Base-by-base conservation (phyloP, 1,284 basidiomycete species). In the Wolfiporia cocos region DNA sequence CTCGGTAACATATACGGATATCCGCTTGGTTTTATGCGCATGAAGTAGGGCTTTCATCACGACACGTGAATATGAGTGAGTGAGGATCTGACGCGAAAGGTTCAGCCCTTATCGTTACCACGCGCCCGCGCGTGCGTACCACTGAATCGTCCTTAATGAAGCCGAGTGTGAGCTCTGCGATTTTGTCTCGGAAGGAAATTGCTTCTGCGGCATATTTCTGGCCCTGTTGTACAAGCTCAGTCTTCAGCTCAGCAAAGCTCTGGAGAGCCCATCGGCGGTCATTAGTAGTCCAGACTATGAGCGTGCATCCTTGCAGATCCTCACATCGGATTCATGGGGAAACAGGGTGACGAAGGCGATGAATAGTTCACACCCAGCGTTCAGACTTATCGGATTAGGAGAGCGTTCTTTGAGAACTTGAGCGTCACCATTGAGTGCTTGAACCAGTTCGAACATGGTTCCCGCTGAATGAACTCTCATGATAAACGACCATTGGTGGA, bases 1-100 rank as follows among this genome's bases (percentile, higher is more conserved):
- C 76, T 97, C 92, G 42, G 96, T 97, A 41, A 99, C 96, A 62
- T 93, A 99, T 33, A 99, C 95, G 56, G 87, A 90, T 65, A 99
- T 92, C 42, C 93, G 77, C 68, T 97, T 98, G 59, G 82, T 80
- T 58, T 86, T 76, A 63, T 95, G 86, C 5, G 94, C 93, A 48
- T 83, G 76, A 38, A 98, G 74, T 38, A 99, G 74, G 15, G 94
- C 87, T 64, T 92, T 86, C 71, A 96, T 88, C 36, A 99, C 95
- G 20, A 98, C 94, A 53, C 96, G 75, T 33, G 96, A 99, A 68
- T 93, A 92, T 18, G 88, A 91, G 66, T 98, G 95, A 3, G 92
- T 97, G 46, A 98, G 74, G 57, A 97, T 93, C 90, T 93, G 62
- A 23, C n/a, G 34, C 37, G 17, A 26, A 26, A 41, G 36, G 34